Conservation (phyloP, 306 rosid genomes). For the Prunus mira region DNA sequence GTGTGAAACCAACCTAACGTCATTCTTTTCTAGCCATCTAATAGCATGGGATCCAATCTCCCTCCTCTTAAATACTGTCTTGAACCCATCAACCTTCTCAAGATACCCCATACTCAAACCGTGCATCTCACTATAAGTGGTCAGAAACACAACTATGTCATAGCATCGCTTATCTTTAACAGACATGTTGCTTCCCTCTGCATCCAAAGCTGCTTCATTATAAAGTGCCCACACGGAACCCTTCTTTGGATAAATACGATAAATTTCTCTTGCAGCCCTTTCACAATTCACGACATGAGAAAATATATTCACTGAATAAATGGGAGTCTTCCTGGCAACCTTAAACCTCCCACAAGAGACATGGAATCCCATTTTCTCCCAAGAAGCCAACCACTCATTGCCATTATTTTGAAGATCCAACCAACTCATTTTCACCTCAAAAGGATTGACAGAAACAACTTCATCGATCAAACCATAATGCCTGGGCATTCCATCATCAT, state of each 20-base stretch:
- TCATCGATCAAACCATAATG: constrained; percentile 73
- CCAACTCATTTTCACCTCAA: constrained; percentile 81
- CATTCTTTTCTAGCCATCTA: constrained; percentile 54
- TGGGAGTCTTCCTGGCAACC: constrained; percentile 44
- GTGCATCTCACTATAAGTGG: constrained; percentile 63
- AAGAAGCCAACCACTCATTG: constrained; percentile 40
- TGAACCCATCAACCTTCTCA: constrained; percentile 82
- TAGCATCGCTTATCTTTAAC: constrained; percentile 40
- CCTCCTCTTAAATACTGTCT: constrained; percentile 75
- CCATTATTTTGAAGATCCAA: constrained; percentile 57
- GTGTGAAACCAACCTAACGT: constrained; percentile 62
- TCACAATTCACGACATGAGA: constrained; percentile 79
- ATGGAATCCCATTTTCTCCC: constrained; percentile 58
- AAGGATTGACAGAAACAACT: constrained; percentile 57
- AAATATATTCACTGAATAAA: constrained; percentile 60
- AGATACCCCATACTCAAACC: constrained; percentile 87
- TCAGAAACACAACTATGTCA: constrained; percentile 65
- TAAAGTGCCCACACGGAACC: constrained; percentile 92
- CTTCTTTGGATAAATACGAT: constrained; percentile 79
- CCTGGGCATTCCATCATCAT: constrained; percentile 87
- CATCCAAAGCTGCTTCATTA: constrained; percentile 38
- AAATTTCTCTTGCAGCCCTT: constrained; percentile 58
- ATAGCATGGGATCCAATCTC: constrained; percentile 70
- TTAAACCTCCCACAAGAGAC: constrained; percentile 80
- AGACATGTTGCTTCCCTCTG: constrained; percentile 35